Evolutionary conservation across 164 flowering plant species (phyloP).

Genomic region (Akebia trifoliata): DNA sequence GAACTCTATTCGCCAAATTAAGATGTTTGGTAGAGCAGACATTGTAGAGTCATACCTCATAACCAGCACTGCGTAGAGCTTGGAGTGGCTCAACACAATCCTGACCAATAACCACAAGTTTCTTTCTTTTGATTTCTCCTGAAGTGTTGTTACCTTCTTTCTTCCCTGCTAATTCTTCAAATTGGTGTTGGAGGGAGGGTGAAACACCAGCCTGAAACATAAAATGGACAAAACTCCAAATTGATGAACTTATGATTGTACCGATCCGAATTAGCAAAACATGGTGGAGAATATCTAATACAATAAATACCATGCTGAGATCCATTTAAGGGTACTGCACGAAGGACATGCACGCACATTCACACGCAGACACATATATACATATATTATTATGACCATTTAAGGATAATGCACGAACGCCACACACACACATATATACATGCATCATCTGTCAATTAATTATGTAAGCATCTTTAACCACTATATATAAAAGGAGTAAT

Average conservation of each 20-base stretch:
- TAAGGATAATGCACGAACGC: no score
- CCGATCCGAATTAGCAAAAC: neutral
- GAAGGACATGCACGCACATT: no score
- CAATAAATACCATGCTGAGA: neutral
- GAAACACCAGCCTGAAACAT: slow-evolving; percentile 71
- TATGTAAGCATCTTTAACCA: no score
- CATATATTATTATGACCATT: no score
- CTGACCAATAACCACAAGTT: slow-evolving; percentile 78
- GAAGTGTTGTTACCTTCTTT: slow-evolving; percentile 22
- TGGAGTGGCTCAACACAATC: slow-evolving; percentile 82
- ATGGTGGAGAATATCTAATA: neutral
- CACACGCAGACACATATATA: no score
- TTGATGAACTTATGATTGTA: neutral
- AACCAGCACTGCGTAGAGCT: slow-evolving; percentile 69
- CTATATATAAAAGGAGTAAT: no score
- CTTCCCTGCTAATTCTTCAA: slow-evolving; percentile 59
- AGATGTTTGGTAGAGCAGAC: neutral
- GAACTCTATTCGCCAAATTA: neutral
- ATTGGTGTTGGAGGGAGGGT: slow-evolving; percentile 71
- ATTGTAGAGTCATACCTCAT: slow-evolving; percentile 53
- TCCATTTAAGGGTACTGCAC: neutral
- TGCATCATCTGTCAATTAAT: no score
- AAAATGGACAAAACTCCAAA: slow-evolving; percentile 12
- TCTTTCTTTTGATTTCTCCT: slow-evolving; percentile 35
- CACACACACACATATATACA: no score